Conservation (phyloP, 192 early-diverging fungal species). For the Backusella liffmaniae region DNA sequence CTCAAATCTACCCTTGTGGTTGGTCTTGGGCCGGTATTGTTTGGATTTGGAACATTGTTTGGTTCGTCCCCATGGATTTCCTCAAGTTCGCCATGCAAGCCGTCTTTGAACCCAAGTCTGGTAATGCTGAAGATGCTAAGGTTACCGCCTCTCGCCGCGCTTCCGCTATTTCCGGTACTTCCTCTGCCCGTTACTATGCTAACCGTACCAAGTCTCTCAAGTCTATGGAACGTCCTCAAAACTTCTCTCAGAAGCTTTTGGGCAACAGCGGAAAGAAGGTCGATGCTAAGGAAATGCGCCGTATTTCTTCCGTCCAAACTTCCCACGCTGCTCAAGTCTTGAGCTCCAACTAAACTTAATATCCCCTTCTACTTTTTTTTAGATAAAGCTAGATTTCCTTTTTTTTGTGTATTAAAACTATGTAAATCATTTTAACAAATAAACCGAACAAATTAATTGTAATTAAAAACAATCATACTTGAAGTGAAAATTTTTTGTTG, state of each 20-base stretch:
- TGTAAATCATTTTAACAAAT: background rate
- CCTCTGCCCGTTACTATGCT: slow-evolving; percentile 38
- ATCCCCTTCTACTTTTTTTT: slow-evolving; percentile 14
- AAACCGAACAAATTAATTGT: too few relatives aligned
- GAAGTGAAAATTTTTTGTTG: too few relatives aligned
- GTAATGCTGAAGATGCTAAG: slow-evolving; percentile 13
- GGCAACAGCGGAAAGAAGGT: slow-evolving; percentile 56
- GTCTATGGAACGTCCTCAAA: slow-evolving; percentile 29
- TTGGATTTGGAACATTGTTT: slow-evolving; percentile 81
- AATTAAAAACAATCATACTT: too few relatives aligned
- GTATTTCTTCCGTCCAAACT: slow-evolving; percentile 66
- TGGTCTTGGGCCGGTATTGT: slow-evolving; percentile 75
- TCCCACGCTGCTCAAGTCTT: slow-evolving; percentile 34
- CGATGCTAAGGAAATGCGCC: slow-evolving; percentile 67
- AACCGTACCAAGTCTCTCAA: slow-evolving; percentile 36
- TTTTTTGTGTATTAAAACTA: slow-evolving; percentile 1
- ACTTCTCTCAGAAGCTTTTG: slow-evolving; percentile 33
- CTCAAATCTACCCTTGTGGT: slow-evolving; percentile 66
- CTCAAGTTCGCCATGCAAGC: slow-evolving; percentile 72
- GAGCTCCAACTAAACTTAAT: slow-evolving; percentile 11
- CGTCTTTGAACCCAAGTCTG: slow-evolving; percentile 55
- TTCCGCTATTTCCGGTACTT: slow-evolving; percentile 33
- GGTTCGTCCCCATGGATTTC: slow-evolving; percentile 75
- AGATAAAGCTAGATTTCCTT: background rate
- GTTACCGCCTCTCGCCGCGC: slow-evolving; percentile 20